Percentiles rank a stretch among this genome's conserved stretches.
Conservation (phyloP, 2,329 filamentous ascomycete species). For the Xylariomycetidae sp. region DNA sequence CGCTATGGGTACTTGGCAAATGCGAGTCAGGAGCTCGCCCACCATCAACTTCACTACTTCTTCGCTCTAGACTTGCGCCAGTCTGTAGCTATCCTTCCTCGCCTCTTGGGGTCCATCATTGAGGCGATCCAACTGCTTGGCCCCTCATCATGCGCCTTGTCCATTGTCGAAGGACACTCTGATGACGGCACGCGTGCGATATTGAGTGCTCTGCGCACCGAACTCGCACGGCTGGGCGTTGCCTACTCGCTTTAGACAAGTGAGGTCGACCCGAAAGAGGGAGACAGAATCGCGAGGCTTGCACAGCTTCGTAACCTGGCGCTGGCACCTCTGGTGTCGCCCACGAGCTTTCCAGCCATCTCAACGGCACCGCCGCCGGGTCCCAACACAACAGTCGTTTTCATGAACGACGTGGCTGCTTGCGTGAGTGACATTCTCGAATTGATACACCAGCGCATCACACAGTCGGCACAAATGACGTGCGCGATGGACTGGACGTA, state of each 20-base stretch:
- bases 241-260: background rate
- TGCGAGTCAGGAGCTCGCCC: too few relatives aligned
- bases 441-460: slow-evolving; percentile 41
- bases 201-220: slow-evolving; percentile 22
- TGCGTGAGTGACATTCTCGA: slow-evolving; percentile 55
- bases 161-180: slow-evolving; percentile 53
- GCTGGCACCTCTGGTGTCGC: background rate
- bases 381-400: slow-evolving; percentile 44
- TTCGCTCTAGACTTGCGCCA: slow-evolving; percentile 52
- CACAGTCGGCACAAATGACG: slow-evolving; percentile 47
- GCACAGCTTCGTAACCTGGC: background rate
- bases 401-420: slow-evolving; percentile 49
- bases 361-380: too few relatives aligned
- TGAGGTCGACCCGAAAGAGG: background rate
- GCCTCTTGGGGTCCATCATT: slow-evolving; percentile 47
- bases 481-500: slow-evolving; percentile 57
- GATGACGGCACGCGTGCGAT: slow-evolving; percentile 49
- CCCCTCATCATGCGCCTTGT: slow-evolving; percentile 44
- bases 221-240: background rate
- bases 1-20: too few relatives aligned
- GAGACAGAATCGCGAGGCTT: background rate
- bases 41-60: slow-evolving; percentile 33
- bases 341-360: too few relatives aligned
- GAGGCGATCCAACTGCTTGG: slow-evolving; percentile 46
- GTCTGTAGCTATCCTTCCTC: slow-evolving; percentile 39